These are phyloP conservation scores for Cryptosporidium xiaoi DNA, from an alignment of 169 alveolate species.

Conservation along the genomic window DNA sequence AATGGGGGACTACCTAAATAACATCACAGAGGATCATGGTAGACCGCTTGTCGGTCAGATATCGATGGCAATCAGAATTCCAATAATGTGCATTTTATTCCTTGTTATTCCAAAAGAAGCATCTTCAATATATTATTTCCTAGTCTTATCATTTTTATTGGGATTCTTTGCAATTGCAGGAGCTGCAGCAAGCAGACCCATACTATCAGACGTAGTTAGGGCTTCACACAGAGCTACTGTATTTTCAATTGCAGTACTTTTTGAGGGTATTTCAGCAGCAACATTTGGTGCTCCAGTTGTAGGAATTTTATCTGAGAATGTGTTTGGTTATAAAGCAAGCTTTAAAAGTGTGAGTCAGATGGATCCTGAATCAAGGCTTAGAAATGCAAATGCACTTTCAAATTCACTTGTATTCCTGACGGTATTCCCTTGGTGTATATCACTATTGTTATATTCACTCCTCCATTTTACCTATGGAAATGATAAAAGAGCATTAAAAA, in stretches of 20 bases:
- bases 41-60: constrained; percentile 87
- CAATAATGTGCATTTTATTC: constrained; percentile 81
- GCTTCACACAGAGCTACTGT: constrained; percentile 90
- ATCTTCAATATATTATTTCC: constrained; percentile 71
- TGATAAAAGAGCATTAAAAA: constrained; percentile 65
- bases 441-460: constrained; percentile 83
- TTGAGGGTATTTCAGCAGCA: constrained; percentile 90
- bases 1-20: constrained; percentile 85
- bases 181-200: constrained; percentile 90
- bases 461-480: constrained; percentile 84
- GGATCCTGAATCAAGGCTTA: constrained; percentile 81
- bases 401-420: constrained; percentile 84
- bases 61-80: constrained; percentile 81
- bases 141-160: constrained; percentile 80
- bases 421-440: constrained; percentile 85
- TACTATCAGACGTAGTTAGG: constrained; percentile 88
- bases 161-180: constrained; percentile 91
- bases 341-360: constrained; percentile 81
- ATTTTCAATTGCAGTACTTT: constrained; percentile 84
- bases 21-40: constrained; percentile 85
- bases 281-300: constrained; percentile 88
- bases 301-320: constrained; percentile 88
- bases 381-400: constrained; percentile 88
- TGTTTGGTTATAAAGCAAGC: constrained; percentile 86
- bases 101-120: constrained; percentile 78